Percentiles rank a stretch among this genome's conserved stretches.
phyloP scores from a whole-genome alignment of 805 yeast genomes.

The Wickerhamiella slavikovae region DNA sequence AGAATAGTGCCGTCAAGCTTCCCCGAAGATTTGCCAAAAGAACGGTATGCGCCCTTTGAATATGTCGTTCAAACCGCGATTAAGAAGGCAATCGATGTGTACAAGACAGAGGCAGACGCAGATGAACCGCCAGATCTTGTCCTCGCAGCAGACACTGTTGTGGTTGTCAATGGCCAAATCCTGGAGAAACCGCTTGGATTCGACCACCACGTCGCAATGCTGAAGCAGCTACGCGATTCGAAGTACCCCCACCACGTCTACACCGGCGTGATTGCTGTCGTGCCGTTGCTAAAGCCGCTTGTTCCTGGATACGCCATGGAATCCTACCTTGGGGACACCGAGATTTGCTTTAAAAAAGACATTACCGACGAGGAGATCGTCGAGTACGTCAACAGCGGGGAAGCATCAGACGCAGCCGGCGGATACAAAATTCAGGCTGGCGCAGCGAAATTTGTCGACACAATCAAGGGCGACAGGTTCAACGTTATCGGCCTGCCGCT shows the following conservation, averaged over 20 bases:
- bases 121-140: slow-evolving; percentile 17
- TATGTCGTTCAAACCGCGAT: slow-evolving; percentile 57
- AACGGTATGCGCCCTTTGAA: slow-evolving; percentile 25
- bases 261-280: slow-evolving; percentile 33
- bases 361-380: slow-evolving; percentile 35
- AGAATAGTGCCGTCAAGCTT: slow-evolving; percentile 42
- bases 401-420: slow-evolving; percentile 74
- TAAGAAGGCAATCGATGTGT: slow-evolving; percentile 45
- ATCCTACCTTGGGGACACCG: slow-evolving; percentile 24
- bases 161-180: slow-evolving; percentile 37
- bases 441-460: slow-evolving; percentile 32
- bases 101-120: slow-evolving; percentile 19
- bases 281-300: slow-evolving; percentile 22
- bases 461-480: slow-evolving; percentile 58
- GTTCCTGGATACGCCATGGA: slow-evolving; percentile 23
- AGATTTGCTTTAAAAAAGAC: slow-evolving; percentile 18
- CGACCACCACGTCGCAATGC: slow-evolving; percentile 28
- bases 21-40: slow-evolving; percentile 54
- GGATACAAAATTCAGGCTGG: slow-evolving; percentile 71
- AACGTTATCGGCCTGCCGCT: slow-evolving; percentile 82
- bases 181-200: slow-evolving; percentile 62
- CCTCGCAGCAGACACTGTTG: slow-evolving; percentile 59
- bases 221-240: slow-evolving; percentile 28
- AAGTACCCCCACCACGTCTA: slow-evolving; percentile 26
- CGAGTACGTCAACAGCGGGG: slow-evolving; percentile 45